These are phyloP conservation scores for Penicillium sp. DNA, from an alignment of 2,329 filamentous ascomycete genomes.

Conservation along the genomic window DNA sequence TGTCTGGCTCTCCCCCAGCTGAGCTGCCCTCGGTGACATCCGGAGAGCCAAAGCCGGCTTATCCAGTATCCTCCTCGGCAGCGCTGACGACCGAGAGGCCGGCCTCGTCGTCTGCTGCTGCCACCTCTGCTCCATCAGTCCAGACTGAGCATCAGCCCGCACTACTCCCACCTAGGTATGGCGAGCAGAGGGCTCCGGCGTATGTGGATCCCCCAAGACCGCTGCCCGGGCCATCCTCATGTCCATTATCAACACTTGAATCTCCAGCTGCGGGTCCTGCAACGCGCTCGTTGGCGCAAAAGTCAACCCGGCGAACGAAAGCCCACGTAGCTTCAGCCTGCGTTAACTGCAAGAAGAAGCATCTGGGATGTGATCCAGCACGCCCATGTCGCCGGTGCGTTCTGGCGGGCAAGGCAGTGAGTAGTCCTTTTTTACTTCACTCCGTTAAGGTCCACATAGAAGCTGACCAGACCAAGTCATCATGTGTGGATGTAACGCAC, in stretches of 20 bases:
- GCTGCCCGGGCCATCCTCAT: constrained; percentile 22
- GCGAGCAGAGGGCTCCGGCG: constrained; percentile 14
- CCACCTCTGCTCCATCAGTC: constrained; percentile 10
- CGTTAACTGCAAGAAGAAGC: constrained; percentile 49
- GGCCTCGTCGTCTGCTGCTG: constrained; percentile 10
- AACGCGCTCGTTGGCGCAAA: constrained; percentile 31
- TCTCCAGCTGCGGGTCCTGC: constrained; percentile 19
- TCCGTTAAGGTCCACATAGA: background rate
- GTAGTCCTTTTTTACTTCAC: constrained; percentile 10
- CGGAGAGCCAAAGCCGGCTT: constrained; percentile 31
- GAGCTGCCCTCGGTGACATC: constrained; percentile 37
- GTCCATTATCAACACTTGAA: constrained; percentile 25
- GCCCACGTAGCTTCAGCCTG: constrained; percentile 48
- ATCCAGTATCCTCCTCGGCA: constrained; percentile 26
- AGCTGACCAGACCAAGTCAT: constrained; percentile 26
- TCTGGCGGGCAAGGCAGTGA: constrained; percentile 45
- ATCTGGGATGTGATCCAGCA: constrained; percentile 45
- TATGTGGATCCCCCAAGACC: constrained; percentile 12
- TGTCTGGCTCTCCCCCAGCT: constrained; percentile 41
- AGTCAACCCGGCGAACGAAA: constrained; percentile 44
- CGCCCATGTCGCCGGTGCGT: constrained; percentile 46
- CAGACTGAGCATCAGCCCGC: constrained; percentile 14
- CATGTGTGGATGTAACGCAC: constrained; percentile 46
- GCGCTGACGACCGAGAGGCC: constrained; percentile 17
- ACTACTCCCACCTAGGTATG: constrained; percentile 19